Evolutionary conservation across 1,284 basidiomycete species (phyloP).

Genomic region (Dichomitus squalens): DNA sequence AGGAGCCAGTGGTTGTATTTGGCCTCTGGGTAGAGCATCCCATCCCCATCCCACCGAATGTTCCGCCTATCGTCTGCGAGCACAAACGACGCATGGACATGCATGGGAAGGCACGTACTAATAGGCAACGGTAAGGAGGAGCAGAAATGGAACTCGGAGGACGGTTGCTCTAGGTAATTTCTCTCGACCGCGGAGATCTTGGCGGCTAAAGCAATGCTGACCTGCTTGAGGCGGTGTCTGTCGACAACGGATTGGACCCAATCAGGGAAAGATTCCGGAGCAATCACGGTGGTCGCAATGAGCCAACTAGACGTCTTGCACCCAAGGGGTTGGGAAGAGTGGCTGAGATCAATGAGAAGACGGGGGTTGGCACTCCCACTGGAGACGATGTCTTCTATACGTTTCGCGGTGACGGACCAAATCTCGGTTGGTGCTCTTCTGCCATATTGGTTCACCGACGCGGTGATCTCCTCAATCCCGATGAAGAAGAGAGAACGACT

Average conservation of each 20-base stretch:
- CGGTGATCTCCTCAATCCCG: conserved; percentile 2
- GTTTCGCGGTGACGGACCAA: conserved; percentile 1
- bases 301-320: not conserved
- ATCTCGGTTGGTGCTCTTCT: not conserved
- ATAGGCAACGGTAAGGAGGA: conserved; percentile 35
- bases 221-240: not conserved
- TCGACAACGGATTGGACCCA: not conserved
- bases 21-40: conserved; percentile 32
- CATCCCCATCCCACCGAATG: conserved; percentile 36
- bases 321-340: not conserved
- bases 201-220: conserved; percentile 18
- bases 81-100: conserved; percentile 36
- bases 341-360: not conserved
- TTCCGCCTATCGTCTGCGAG: conserved; percentile 36
- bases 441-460: not conserved
- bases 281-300: not conserved
- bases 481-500: conserved; percentile 19
- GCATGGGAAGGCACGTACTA: conserved; percentile 31
- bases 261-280: not conserved
- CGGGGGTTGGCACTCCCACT: not conserved
- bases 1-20: conserved; percentile 47
- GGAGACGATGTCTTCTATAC: not conserved
- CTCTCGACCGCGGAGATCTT: not conserved
- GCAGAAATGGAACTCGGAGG: conserved; percentile 23
- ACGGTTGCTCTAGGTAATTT: not conserved